Evolutionary conservation across 2,329 filamentous ascomycete species (phyloP).

Genomic region (Colletotrichum trifolii): DNA sequence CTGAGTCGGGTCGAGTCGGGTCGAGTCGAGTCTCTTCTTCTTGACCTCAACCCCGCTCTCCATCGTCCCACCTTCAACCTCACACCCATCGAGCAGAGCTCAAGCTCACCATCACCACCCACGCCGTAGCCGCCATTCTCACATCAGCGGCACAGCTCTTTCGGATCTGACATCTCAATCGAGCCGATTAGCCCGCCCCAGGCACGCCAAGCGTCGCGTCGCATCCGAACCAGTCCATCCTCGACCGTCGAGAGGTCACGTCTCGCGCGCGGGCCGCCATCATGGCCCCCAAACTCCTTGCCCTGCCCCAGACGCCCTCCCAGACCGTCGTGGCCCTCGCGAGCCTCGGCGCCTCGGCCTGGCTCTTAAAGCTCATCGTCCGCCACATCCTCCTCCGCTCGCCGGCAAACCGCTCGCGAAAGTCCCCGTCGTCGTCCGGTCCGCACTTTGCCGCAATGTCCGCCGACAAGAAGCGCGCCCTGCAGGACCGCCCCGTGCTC

Average conservation of each 20-base stretch:
- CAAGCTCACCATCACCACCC: background rate
- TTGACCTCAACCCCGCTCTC: background rate
- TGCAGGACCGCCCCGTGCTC: conserved; percentile 55
- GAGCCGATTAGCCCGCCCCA: conserved; percentile 8
- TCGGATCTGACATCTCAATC: conserved; percentile 17
- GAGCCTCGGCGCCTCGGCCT: conserved; percentile 27
- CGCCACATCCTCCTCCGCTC: conserved; percentile 33
- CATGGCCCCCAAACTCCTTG: conserved; percentile 2
- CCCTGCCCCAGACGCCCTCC: conserved; percentile 26
- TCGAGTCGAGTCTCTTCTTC: background rate
- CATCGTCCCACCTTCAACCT: background rate
- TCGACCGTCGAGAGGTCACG: background rate
- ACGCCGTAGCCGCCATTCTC: background rate
- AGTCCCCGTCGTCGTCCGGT: conserved; percentile 25
- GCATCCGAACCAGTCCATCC: background rate
- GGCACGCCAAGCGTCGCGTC: conserved; percentile 1
- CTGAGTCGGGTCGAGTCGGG: background rate
- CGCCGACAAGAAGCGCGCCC: conserved; percentile 19
- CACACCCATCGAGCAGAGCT: conserved; percentile 8
- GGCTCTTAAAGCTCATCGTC: conserved; percentile 33
- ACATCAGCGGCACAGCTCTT: conserved; percentile 5
- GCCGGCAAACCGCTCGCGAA: conserved; percentile 23
- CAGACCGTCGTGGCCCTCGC: conserved; percentile 32
- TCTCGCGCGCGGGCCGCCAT: background rate
- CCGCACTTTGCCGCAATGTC: conserved; percentile 29